phyloP scores from a whole-genome alignment of 2,329 filamentous ascomycete species.

The Colletotrichum liriopes region DNA sequence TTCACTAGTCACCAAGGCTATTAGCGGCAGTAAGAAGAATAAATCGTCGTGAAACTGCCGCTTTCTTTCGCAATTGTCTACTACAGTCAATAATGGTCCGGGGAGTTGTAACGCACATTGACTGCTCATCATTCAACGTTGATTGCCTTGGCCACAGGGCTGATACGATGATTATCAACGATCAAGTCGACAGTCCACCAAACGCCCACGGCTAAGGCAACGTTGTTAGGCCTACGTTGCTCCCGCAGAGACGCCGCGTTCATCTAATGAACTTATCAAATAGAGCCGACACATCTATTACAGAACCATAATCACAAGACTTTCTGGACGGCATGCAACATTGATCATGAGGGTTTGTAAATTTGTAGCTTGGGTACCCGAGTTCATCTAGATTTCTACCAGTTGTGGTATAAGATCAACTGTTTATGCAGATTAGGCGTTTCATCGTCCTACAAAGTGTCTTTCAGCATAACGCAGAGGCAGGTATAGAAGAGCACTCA shows the following conservation, averaged over 20 bases:
- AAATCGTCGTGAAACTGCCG: too few species aligned
- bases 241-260: background rate
- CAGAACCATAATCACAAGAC: background rate
- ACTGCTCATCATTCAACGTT: too few species aligned
- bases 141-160: too few species aligned
- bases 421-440: too few species aligned
- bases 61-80: too few species aligned
- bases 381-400: background rate
- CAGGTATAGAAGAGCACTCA: conserved; percentile 64
- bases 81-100: too few species aligned
- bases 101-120: too few species aligned
- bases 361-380: background rate
- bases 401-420: background rate
- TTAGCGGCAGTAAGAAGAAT: too few species aligned
- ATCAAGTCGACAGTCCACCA: background rate
- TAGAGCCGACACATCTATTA: background rate
- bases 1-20: too few species aligned
- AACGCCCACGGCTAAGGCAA: background rate
- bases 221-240: background rate
- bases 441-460: conserved; percentile 44
- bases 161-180: too few species aligned
- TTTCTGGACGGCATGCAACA: background rate
- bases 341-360: background rate
- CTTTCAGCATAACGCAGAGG: conserved; percentile 65
- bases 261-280: background rate